phyloP scores from a whole-genome alignment of 2,329 filamentous ascomycete genomes.

The Venturia carpophila region DNA sequence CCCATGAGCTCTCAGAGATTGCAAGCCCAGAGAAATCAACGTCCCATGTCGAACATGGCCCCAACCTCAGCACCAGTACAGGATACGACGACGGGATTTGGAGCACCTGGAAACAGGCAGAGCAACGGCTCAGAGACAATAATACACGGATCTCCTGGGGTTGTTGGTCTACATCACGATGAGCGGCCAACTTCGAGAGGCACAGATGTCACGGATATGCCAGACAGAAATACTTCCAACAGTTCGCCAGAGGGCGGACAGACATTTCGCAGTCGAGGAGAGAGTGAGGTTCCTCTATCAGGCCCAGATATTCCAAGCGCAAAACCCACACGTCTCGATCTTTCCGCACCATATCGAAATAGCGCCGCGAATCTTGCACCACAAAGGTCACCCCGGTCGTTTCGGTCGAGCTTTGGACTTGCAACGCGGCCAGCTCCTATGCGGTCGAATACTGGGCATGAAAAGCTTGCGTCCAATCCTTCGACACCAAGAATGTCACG shows the following conservation, averaged over 20 bases:
- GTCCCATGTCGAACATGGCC: slow-evolving; percentile 35
- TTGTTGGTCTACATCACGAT: slow-evolving; percentile 30
- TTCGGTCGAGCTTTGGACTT: slow-evolving; percentile 59
- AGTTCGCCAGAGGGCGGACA: slow-evolving; percentile 59
- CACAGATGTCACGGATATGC: slow-evolving; percentile 61
- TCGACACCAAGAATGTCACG: slow-evolving; percentile 55
- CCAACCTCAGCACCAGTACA: slow-evolving; percentile 22
- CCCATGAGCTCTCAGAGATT: slow-evolving; percentile 95
- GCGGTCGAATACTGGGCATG: slow-evolving; percentile 52
- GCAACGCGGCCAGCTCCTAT: slow-evolving; percentile 47
- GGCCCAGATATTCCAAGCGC: slow-evolving; percentile 2
- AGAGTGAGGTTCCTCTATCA: slow-evolving; percentile 66
- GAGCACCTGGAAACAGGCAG: slow-evolving; percentile 27
- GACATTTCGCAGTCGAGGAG: slow-evolving; percentile 57
- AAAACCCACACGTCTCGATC: slow-evolving; percentile 13
- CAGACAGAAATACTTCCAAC: slow-evolving; percentile 62
- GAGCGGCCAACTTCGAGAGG: slow-evolving; percentile 52
- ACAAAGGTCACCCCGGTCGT: slow-evolving; percentile 65
- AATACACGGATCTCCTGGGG: slow-evolving; percentile 23
- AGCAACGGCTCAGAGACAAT: slow-evolving; percentile 33
- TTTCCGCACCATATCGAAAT: neutral
- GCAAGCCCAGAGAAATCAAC: slow-evolving; percentile 73
- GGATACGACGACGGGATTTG: slow-evolving; percentile 25
- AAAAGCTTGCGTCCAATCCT: slow-evolving; percentile 74
- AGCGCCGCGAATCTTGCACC: slow-evolving; percentile 40